phyloP scores from a whole-genome alignment of 1,284 basidiomycete genomes.

The Apiotrichum brassicae region DNA sequence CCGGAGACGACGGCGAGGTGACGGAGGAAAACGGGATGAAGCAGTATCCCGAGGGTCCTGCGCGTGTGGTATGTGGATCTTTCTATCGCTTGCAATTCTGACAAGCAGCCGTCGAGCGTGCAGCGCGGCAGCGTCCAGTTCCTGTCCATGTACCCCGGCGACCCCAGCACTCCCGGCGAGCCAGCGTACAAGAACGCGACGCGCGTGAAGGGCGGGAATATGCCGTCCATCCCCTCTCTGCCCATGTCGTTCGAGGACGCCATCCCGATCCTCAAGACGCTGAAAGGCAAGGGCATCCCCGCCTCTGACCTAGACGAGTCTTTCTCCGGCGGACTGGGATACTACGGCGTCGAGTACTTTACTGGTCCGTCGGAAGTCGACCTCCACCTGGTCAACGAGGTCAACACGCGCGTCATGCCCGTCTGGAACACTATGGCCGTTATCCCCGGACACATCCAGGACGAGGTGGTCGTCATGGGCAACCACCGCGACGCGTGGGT shows the following conservation, averaged over 20 bases:
- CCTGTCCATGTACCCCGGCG: constrained; percentile 59
- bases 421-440: constrained; percentile 68
- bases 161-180: constrained; percentile 64
- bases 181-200: constrained; percentile 81
- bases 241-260: constrained; percentile 53
- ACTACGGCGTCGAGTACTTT: constrained; percentile 50
- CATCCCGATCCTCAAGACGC: constrained; percentile 47
- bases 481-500: constrained; percentile 74
- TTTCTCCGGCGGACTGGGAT: constrained; percentile 49
- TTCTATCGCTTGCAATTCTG: background rate
- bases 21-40: constrained; percentile 70
- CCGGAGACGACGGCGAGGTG: constrained; percentile 77
- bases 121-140: constrained; percentile 85
- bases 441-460: constrained; percentile 79
- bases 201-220: constrained; percentile 60
- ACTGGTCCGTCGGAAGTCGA: constrained; percentile 50
- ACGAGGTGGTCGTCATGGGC: constrained; percentile 79
- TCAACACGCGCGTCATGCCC: constrained; percentile 65
- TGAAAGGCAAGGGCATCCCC: constrained; percentile 42
- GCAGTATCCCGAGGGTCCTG: constrained; percentile 78
- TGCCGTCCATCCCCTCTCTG: constrained; percentile 71
- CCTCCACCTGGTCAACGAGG: constrained; percentile 51
- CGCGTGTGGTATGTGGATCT: constrained; percentile 55
- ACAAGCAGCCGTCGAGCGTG: constrained; percentile 59
- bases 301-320: constrained; percentile 43